Evolutionary conservation across 495 filamentous ascomycete genomes (phyloP).

Genomic region (Xylaria palmicola): DNA sequence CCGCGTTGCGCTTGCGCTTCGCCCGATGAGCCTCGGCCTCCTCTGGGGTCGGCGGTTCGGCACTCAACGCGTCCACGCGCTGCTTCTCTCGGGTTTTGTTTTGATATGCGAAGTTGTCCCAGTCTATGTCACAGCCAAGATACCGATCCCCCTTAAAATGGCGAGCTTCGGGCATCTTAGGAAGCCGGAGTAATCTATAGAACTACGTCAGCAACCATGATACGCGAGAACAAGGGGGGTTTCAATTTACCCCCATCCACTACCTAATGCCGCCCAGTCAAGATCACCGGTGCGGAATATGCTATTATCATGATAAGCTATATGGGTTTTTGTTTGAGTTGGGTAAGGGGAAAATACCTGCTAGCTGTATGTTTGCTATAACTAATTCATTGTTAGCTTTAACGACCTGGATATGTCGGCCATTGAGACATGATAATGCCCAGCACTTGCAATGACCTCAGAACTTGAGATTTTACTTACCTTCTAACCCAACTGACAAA

Average conservation of each 20-base stretch:
- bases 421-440: neutral
- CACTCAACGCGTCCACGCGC: slow-evolving; percentile 51
- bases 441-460: neutral
- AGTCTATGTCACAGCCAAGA: slow-evolving; percentile 61
- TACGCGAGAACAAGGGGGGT: neutral
- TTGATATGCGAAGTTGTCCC: slow-evolving; percentile 62
- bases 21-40: slow-evolving; percentile 60
- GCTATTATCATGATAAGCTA: slow-evolving; percentile 11
- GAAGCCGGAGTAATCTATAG: slow-evolving; percentile 66
- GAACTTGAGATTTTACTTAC: neutral
- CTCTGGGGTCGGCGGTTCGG: slow-evolving; percentile 30
- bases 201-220: slow-evolving; percentile 31
- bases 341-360: slow-evolving; percentile 36
- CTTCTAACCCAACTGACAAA: slow-evolving; percentile 86
- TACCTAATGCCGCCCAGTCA: slow-evolving; percentile 78
- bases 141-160: slow-evolving; percentile 63
- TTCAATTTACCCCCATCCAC: slow-evolving; percentile 59
- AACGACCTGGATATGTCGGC: neutral
- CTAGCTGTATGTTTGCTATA: slow-evolving; percentile 89
- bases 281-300: slow-evolving; percentile 85
- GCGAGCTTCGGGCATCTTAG: slow-evolving; percentile 91
- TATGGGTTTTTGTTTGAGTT: neutral
- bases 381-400: slow-evolving; percentile 27
- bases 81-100: slow-evolving; percentile 76
- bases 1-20: slow-evolving; percentile 54